Base-by-base conservation (phyloP, 495 filamentous ascomycete species). In the Xylaria palmicola region DNA sequence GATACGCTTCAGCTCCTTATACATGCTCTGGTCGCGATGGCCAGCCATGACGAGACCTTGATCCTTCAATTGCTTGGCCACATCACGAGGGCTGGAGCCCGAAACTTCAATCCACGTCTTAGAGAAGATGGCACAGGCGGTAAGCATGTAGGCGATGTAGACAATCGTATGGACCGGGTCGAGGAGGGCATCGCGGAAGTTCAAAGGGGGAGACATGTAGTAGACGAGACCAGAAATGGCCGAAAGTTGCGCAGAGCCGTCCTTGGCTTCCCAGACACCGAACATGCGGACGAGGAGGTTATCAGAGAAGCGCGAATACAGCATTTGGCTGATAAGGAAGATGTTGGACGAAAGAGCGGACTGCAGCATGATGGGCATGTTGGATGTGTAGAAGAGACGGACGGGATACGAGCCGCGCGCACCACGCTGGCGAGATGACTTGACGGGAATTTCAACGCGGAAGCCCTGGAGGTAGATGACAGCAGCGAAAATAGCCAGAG, bases 91-190 rank as follows among this genome's bases (percentile, higher is more conserved):
- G 76, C 90, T 90, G 60, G 93, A 96, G 74, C 95, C 95, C 36
- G 93, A 97, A 62, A 99, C 95, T 78, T 99, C 95, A 72, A 99
- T 98, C 95, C 94, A 98, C 24, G 94, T 98, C 90, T 98, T 99
- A 77, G 92, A 97, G 85, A 99, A 99, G 73, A 98, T 85, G 53
- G 95, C 95, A 69, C 95, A 99, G 64, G 95, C 95, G 66, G 89
- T 87, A 53, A 98, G 86, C 92, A 98, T 99, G 80, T 96, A 99
- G 47, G 85, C 83, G 62, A 97, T 92, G 78, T 97, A 99, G 71
- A 97, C 85, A 59, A 88, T 90, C 13, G 95, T 97, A 81, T 99
- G 93, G 66, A 99, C 88, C 30, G 95, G 94, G 79, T 99, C 95
- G 50, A 97, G 77, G 12, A 99, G 84, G 60, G 95, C 94, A 65